Percentiles rank a stretch among this genome's conserved stretches.
Evolutionary conservation across 768 basidiomycete genomes (phyloP).

Genomic region (Russula sp.): DNA sequence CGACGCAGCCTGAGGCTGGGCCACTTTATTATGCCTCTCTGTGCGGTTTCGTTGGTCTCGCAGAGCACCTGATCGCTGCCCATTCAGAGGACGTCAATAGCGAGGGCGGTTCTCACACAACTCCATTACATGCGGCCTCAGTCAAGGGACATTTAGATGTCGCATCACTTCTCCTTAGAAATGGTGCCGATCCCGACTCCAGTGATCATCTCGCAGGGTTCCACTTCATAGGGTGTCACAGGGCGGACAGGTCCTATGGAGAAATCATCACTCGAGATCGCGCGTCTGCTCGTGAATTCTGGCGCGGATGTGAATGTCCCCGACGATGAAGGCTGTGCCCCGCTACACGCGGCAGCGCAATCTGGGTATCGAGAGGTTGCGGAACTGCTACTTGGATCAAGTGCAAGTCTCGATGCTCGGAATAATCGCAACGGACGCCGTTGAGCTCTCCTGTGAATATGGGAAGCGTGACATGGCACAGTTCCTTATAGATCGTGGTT

Average conservation of each 20-base stretch:
- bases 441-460: neutral
- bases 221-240: neutral
- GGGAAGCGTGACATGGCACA: no score
- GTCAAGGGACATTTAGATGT: neutral
- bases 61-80: neutral
- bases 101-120: neutral
- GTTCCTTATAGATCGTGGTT: no score
- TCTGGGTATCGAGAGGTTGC: slow-evolving; percentile 3
- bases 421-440: neutral
- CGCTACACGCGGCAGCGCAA: slow-evolving; percentile 9
- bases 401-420: neutral
- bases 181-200: neutral
- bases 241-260: neutral
- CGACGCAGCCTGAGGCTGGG: neutral
- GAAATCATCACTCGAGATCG: neutral
- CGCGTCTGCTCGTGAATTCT: neutral
- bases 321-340: slow-evolving; percentile 5
- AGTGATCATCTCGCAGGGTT: neutral
- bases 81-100: neutral
- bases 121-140: slow-evolving; percentile 2
- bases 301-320: neutral
- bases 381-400: neutral
- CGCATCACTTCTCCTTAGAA: neutral
- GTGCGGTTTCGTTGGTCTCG: slow-evolving; percentile 12
- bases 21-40: slow-evolving; percentile 14